Base-by-base conservation (phyloP, 805 yeast species). In the Pichia occidentalis region DNA sequence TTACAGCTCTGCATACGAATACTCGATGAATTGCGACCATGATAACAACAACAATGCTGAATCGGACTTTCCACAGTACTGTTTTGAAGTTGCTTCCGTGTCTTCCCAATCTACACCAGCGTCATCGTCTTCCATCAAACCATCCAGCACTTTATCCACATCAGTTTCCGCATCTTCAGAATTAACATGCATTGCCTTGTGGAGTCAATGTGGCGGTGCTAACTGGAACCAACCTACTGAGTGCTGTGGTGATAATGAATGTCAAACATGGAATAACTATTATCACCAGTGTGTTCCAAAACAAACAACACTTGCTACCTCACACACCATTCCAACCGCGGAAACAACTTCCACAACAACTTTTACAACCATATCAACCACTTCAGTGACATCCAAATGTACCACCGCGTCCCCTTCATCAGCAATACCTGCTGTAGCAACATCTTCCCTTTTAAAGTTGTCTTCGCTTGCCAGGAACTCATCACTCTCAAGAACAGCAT, bases 21-120 rank as follows among this genome's bases (percentile, higher is more conserved):
- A 58, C 41, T 28, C 43, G 23, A 45, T 52, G 23, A 52, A 52
- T 17, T 59, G 63, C 40, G 42, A 31, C 24, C 33, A 41, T 28
- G 61, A 56, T 36, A 55, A 57, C 34, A 47, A 55, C 24, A 40
- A 44, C 14, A 49, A 56, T 30, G 52, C 60, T 3, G 53, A 54
- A 39, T 45, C 52, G 9, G 60, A 56, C 36, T 46, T 50, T 26
- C 54, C 60, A 7, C 43, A 45, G 5, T 52, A 43, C 34, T 54
- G 52, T 42, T 56, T 27, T 16, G 14, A 30, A 18, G 21, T 28
- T 22, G 30, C 22, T 21, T 19, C 24, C 10, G 27, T 27, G 21
- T 21, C 35, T 13, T 17, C 35, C 8, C 22, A 30, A 12, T n/a
- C 25, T 12, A 3, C 36, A 24, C 5, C 34, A 21, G 18, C 34